Percentiles rank a stretch among this genome's conserved stretches.
Evolutionary conservation across 2,329 filamentous ascomycete genomes (phyloP).

Genomic region (Calonectria leucothoes): DNA sequence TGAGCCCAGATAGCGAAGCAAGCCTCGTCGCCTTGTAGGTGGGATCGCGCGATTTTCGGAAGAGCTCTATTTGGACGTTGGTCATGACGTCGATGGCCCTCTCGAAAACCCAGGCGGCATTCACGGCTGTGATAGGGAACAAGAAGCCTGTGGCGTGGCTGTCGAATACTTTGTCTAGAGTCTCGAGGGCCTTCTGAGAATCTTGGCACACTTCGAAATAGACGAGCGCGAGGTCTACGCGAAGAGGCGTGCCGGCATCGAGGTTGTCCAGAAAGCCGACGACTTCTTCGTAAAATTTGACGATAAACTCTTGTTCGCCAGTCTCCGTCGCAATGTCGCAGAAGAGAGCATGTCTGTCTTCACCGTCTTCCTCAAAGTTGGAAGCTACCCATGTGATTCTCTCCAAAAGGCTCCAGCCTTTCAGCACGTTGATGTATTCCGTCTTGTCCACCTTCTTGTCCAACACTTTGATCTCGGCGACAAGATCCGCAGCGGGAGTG

Average conservation of each 20-base stretch:
- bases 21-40: conserved; percentile 32
- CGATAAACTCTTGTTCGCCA: conserved; percentile 35
- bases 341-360: conserved; percentile 18
- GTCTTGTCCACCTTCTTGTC: conserved; percentile 20
- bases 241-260: conserved; percentile 37
- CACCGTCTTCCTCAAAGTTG: conserved; percentile 20
- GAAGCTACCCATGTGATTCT: conserved; percentile 42
- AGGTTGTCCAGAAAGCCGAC: conserved; percentile 42
- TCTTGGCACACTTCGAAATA: conserved; percentile 33
- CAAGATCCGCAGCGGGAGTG: conserved; percentile 31
- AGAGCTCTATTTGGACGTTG: conserved; percentile 34
- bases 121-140: conserved; percentile 35
- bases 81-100: conserved; percentile 28
- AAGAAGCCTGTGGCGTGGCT: conserved; percentile 32
- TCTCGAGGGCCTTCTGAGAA: conserved; percentile 17
- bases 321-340: conserved; percentile 29
- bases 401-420: conserved; percentile 40
- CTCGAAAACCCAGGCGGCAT: conserved; percentile 24
- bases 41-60: conserved; percentile 33
- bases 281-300: conserved; percentile 36
- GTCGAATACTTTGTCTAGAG: conserved; percentile 38
- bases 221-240: conserved; percentile 27
- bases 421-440: conserved; percentile 32
- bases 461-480: conserved; percentile 34
- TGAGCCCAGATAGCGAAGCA: conserved; percentile 23